These are phyloP conservation scores for Lipomyces kockii DNA, from an alignment of 805 yeast species.

Conservation along the genomic window DNA sequence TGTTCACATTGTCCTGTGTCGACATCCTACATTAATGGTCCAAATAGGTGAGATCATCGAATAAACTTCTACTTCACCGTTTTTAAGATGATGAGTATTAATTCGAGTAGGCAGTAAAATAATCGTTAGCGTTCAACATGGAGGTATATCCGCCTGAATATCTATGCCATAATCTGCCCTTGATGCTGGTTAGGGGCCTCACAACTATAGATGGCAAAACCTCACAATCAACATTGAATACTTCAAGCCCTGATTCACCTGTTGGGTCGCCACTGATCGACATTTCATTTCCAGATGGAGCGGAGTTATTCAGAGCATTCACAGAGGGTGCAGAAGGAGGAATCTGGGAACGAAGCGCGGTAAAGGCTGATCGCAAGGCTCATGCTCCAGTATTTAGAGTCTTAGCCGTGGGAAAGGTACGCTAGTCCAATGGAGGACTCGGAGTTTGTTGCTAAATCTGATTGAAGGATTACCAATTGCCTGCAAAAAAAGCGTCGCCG, in stretches of 20 bases:
- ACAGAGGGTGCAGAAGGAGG: slow-evolving; percentile 12
- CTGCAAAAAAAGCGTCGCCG: slow-evolving; percentile 31
- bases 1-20: neutral
- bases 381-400: slow-evolving; percentile 22
- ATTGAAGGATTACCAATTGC: slow-evolving; percentile 23
- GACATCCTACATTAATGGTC: neutral
- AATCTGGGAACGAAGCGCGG: slow-evolving; percentile 31
- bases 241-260: slow-evolving; percentile 10
- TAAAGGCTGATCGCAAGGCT: slow-evolving; percentile 13
- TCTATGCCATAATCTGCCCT: slow-evolving; percentile 32
- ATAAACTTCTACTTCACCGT: neutral
- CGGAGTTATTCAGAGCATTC: slow-evolving; percentile 27
- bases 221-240: slow-evolving; percentile 3
- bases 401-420: slow-evolving; percentile 23
- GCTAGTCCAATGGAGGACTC: neutral
- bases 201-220: slow-evolving; percentile 3
- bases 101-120: neutral
- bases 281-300: slow-evolving; percentile 19
- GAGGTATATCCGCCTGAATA: slow-evolving; percentile 35
- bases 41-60: neutral
- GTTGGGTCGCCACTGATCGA: slow-evolving; percentile 5
- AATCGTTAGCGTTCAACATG: slow-evolving; percentile 14
- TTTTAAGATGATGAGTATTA: neutral
- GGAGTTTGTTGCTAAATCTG: neutral
- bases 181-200: slow-evolving; percentile 35